Evolutionary conservation across 164 flowering plant species (phyloP).

Genomic region (Akebia trifoliata): DNA sequence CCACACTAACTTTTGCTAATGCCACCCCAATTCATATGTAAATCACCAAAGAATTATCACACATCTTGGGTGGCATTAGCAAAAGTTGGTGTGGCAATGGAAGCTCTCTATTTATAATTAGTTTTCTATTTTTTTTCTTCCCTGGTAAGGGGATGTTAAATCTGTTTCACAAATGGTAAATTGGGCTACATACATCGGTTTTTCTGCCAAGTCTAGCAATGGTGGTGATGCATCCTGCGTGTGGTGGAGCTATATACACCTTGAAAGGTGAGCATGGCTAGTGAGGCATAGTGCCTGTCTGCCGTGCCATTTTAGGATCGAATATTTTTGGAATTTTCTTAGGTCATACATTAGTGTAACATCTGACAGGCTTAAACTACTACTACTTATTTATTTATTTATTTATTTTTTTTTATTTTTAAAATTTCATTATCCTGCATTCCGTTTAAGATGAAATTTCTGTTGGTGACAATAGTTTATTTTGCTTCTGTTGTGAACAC

Average conservation of each 20-base stretch:
- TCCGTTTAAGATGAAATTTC: neutral
- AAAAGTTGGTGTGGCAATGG: too few relatives aligned
- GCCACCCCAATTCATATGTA: too few relatives aligned
- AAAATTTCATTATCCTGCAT: too few relatives aligned
- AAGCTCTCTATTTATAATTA: slow-evolving; percentile 24
- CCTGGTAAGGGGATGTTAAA: slow-evolving; percentile 55
- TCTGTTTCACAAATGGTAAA: slow-evolving; percentile 55
- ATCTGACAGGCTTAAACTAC: slow-evolving; percentile 4
- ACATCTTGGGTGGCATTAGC: too few relatives aligned
- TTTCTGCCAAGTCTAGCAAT: slow-evolving; percentile 67
- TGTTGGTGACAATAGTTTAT: slow-evolving; percentile 5
- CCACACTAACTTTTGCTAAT: too few relatives aligned
- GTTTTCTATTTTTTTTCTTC: slow-evolving; percentile 31
- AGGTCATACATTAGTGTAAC: slow-evolving; percentile 5
- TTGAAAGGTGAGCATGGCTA: slow-evolving; percentile 99
- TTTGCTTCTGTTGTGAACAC: slow-evolving; percentile 9
- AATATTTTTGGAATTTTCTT: slow-evolving; percentile 8
- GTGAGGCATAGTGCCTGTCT: slow-evolving; percentile 90
- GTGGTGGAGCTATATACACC: slow-evolving; percentile 63
- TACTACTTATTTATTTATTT: slow-evolving; percentile 8
- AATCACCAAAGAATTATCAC: too few relatives aligned
- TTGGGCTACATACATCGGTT: slow-evolving; percentile 52
- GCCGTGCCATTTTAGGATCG: slow-evolving; percentile 91
- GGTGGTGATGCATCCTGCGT: slow-evolving; percentile 76
- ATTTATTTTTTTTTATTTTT: neutral